Evolutionary conservation across 148 eudicot species (phyloP).

Genomic region (Silene latifolia): DNA sequence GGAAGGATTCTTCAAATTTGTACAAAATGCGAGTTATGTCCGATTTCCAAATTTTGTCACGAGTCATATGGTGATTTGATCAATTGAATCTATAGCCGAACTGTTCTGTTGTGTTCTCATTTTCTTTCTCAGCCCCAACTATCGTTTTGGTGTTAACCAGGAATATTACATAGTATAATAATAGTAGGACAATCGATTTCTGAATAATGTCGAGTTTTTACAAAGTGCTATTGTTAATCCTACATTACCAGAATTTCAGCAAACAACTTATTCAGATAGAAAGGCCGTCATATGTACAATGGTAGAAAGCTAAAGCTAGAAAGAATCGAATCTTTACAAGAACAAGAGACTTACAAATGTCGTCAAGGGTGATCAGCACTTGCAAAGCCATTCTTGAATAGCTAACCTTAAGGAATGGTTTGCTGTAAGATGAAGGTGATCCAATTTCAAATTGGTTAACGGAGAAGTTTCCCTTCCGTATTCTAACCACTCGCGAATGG

Average conservation of each 20-base stretch:
- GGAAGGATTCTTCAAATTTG: neutral
- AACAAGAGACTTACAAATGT: neutral
- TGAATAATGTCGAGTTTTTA: neutral
- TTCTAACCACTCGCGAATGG: slow-evolving; percentile 60
- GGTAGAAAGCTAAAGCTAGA: neutral
- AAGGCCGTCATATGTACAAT: neutral
- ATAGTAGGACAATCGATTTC: too few species aligned
- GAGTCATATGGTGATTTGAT: too few species aligned
- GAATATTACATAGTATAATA: too few species aligned
- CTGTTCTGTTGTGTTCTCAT: too few species aligned
- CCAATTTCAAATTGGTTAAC: slow-evolving; percentile 71
- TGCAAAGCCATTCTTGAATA: slow-evolving; percentile 88
- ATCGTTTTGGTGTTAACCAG: too few species aligned
- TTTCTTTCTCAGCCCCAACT: too few species aligned
- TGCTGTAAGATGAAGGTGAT: slow-evolving; percentile 64
- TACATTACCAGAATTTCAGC: neutral
- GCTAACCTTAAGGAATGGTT: slow-evolving; percentile 62
- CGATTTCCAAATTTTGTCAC: too few species aligned
- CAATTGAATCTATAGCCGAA: too few species aligned
- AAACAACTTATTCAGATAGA: neutral
- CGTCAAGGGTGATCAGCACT: slow-evolving; percentile 24
- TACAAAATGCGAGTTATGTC: neutral
- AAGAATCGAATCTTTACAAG: slow-evolving; percentile 16
- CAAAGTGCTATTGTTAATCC: neutral
- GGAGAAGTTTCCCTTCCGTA: slow-evolving; percentile 83